These are phyloP conservation scores for Amphirosellinia nigrospora DNA, from an alignment of 495 filamentous ascomycete species.

Conservation along the genomic window DNA sequence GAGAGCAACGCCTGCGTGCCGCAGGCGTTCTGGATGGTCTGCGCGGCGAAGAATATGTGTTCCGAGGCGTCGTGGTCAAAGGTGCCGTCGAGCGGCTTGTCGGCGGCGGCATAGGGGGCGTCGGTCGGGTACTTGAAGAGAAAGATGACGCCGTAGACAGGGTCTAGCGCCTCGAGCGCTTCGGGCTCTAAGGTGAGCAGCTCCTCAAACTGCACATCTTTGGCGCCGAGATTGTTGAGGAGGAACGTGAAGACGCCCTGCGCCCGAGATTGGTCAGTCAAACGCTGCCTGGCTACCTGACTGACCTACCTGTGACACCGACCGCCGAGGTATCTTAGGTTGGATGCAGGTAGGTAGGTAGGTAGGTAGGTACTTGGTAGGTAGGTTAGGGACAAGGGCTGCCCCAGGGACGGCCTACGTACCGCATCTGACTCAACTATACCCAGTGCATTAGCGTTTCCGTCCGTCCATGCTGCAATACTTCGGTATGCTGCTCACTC, in stretches of 20 bases:
- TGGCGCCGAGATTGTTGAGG: conserved; percentile 87
- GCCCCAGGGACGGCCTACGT: conserved; percentile 40
- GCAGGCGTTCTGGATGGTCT: conserved; percentile 99
- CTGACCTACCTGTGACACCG: neutral
- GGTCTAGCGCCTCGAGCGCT: conserved; percentile 75
- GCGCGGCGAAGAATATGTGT: conserved; percentile 89
- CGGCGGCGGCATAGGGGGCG: conserved; percentile 62
- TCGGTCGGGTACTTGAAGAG: conserved; percentile 97
- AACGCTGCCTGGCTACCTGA: neutral
- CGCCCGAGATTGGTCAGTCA: conserved; percentile 25
- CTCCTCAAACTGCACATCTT: conserved; percentile 96
- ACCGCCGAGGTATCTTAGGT: no score
- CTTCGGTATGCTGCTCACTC: conserved; percentile 46
- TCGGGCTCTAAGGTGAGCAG: conserved; percentile 87
- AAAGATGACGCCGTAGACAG: conserved; percentile 97
- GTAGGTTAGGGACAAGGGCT: neutral
- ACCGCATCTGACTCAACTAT: conserved; percentile 95
- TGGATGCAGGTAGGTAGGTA: no score
- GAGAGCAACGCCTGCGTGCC: conserved; percentile 95
- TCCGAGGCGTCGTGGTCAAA: conserved; percentile 78
- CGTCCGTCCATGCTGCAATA: conserved; percentile 4
- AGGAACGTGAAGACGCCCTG: conserved; percentile 98
- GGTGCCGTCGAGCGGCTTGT: conserved; percentile 73
- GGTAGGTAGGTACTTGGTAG: no score
- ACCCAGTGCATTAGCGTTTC: conserved; percentile 46